Evolutionary conservation across 352 stramenopile genomes (phyloP).

Genomic region (Phytophthora cactorum): DNA sequence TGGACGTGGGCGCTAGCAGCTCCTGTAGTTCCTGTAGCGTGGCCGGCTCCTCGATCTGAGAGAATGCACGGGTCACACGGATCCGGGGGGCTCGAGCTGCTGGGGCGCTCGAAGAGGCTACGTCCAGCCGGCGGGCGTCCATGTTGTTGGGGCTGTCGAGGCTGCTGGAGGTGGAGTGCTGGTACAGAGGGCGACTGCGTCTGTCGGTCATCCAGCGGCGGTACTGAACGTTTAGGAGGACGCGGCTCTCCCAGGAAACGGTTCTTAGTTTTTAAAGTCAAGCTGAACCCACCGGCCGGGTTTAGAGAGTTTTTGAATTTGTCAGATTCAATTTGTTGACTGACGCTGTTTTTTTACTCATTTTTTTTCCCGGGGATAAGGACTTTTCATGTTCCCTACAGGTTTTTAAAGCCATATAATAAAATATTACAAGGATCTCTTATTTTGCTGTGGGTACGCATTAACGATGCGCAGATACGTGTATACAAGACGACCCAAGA

Average conservation of each 20-base stretch:
- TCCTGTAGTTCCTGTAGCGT: constrained; percentile 42
- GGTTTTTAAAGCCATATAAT: neutral
- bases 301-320: too few species aligned
- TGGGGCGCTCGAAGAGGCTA: neutral
- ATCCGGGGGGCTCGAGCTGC: constrained; percentile 17
- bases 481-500: too few species aligned
- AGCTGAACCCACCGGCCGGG: too few species aligned
- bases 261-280: constrained; percentile 1
- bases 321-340: too few species aligned
- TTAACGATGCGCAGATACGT: too few species aligned
- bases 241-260: constrained; percentile 16
- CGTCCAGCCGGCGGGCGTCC: constrained; percentile 8
- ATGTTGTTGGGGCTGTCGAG: constrained; percentile 12
- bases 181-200: neutral
- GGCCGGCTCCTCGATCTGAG: constrained; percentile 63
- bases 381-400: neutral
- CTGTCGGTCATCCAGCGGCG: constrained; percentile 3
- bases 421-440: too few species aligned
- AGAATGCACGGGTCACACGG: constrained; percentile 62
- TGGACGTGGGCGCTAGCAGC: constrained; percentile 22
- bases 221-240: neutral
- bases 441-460: too few species aligned
- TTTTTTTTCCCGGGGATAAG: too few species aligned
- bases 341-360: too few species aligned
- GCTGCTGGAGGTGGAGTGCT: constrained; percentile 2